Base-by-base conservation (phyloP, 2,329 filamentous ascomycete genomes). In the Aspergillus aculeatus region DNA sequence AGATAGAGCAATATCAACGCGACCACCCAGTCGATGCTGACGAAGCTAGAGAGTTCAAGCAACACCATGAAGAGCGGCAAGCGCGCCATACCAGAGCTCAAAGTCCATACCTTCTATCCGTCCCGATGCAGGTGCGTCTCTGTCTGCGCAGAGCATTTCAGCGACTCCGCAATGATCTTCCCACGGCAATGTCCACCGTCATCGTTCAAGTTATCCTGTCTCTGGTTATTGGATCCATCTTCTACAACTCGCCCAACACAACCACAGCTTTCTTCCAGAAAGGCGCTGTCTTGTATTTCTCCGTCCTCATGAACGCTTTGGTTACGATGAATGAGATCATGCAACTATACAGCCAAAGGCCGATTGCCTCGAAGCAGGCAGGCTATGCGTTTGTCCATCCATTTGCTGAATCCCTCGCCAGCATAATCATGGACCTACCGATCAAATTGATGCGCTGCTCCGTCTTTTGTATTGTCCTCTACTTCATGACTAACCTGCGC, bases 281-380 rank as follows among this genome's bases (percentile, higher is more conserved):
- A 29, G 58, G 60, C 29, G 62, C 61, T 7, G 50, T 62, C 7
- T 95, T 96, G 53, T 96, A 95, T 83, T 93, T 95, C 71, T 89
- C 90, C 63, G 86, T 92, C 70, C 81, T 96, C 57, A 86, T 93
- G 81, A 95, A 93, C 73, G 91, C 90, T 92, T 93, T 68, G 82
- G 87, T 62, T 88, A 85, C 69, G 86, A 88, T 60, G n/a, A 58
- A 61, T 6, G 62, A 64, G 44, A 62, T 64, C 82, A 93, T 50
- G 90, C 93, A 55, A 14, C 48, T 66, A 10, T 57, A 63, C 48
- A 59, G 54, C 16, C 60, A 65, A 52, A 54, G 56, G 5, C 57
- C 47, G 14, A 50, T 64, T 19, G 58, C 65, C 3, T 58, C 61
- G 21, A 64, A 64, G 31, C 66, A 64, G 6, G 52, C 32, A 5